Evolutionary conservation across 176 grass and related monocot species (phyloP), one percentile per base, ranked within the genome.

Genomic region (Aegilops bicornis): DNA sequence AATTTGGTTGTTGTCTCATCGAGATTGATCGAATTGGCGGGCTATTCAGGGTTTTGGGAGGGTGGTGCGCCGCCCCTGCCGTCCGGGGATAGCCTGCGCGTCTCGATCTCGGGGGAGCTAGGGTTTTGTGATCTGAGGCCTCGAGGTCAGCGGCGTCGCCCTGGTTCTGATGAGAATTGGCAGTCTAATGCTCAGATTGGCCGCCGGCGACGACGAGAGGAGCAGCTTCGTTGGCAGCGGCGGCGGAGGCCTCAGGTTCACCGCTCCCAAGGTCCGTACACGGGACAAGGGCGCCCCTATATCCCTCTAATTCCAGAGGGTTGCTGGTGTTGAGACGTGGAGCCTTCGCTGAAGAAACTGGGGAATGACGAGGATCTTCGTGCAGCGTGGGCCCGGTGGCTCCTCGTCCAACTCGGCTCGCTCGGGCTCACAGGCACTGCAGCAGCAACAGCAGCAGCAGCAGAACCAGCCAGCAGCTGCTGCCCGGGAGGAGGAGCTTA

Each of bases 291-390:
- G 84, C 61, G 81, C 78, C 62, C 24, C 66, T 29, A 30, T 82
- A 36, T 64, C 33, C 76, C 79, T 87, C 73, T 85, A 47, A 82
- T 62, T 84, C 27, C 3, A 80, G 75, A 85, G 80, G 86, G 13
- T 69, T 91, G 87, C 90, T 73, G 45, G 75, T 89, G 79, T 50
- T 36, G 54, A 80, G 59, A 81, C 52, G 83, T 56, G 72, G 64
- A 63, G n/a, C 47, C 31, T 76, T 67, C 31, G 43, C 82, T 59
- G 32, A 68, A 37, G 83, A 80, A 42, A 78, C 81, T 70, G 84
- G 82, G 84, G 85, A 84, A 99, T 99, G 97, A 99, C 97, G 89
- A 92, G 92, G 87, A 99, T 99, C 79, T 95, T 91, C 73, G 92
- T 99, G 83, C 89, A 94, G 87, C 94, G 97, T 43, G 97, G 97